phyloP scores from a whole-genome alignment of 2,329 filamentous ascomycete species.

The Gremmenia infestans region DNA sequence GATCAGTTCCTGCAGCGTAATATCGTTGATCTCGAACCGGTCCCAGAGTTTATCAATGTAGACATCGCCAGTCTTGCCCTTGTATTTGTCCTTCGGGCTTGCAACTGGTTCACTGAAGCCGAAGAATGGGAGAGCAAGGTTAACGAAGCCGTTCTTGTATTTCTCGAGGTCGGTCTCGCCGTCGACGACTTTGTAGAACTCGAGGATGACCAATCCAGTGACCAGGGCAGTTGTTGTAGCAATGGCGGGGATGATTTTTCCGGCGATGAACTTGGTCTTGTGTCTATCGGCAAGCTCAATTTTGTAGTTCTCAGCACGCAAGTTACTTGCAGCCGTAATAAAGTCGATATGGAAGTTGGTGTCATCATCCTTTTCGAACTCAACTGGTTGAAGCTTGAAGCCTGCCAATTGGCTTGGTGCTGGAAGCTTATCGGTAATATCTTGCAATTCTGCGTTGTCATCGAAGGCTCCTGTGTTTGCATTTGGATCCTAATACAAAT shows the following conservation, averaged over 20 bases:
- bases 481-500: conserved; percentile 63
- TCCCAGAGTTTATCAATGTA: conserved; percentile 97
- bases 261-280: conserved; percentile 99
- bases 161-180: conserved; percentile 96
- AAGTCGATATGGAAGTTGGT: conserved; percentile 98
- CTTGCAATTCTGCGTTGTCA: conserved; percentile 71
- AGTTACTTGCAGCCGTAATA: conserved; percentile 93
- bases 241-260: conserved; percentile 98
- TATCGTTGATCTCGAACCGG: conserved; percentile 83
- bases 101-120: conserved; percentile 96
- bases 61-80: conserved; percentile 72
- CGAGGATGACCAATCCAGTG: conserved; percentile 85
- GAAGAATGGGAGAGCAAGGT: conserved; percentile 93
- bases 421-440: conserved; percentile 68
- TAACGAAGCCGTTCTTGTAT: conserved; percentile 99
- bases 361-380: conserved; percentile 99
- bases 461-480: conserved; percentile 53
- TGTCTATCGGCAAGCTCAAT: conserved; percentile 88
- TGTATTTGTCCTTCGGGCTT: conserved; percentile 88
- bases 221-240: conserved; percentile 95
- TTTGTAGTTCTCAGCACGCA: conserved; percentile 97
- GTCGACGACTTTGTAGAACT: conserved; percentile 94
- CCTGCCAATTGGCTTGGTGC: conserved; percentile 75
- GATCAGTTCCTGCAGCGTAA: conserved; percentile 80
- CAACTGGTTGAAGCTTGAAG: conserved; percentile 85